Evolutionary conservation across 129 eudicot species (phyloP).

Genomic region (Logfia minima): DNA sequence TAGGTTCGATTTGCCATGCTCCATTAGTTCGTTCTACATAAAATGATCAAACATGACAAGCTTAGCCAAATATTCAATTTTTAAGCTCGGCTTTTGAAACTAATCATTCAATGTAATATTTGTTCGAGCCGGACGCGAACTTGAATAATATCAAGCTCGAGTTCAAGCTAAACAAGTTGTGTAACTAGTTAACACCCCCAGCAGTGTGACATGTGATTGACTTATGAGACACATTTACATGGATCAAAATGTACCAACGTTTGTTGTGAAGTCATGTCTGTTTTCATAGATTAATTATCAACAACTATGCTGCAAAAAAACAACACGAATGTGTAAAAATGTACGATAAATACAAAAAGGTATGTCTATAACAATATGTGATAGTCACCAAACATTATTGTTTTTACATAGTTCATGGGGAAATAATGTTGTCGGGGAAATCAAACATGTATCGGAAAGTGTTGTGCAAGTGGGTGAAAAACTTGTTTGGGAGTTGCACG

Average conservation of each 20-base stretch:
- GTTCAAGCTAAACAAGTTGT: background rate
- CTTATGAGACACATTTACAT: background rate
- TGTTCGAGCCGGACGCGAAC: background rate
- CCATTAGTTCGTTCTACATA: too few species aligned
- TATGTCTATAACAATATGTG: background rate
- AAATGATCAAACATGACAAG: too few species aligned
- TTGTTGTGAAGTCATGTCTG: background rate
- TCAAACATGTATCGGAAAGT: conserved; percentile 12
- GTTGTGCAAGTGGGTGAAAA: conserved; percentile 26
- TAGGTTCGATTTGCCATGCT: too few species aligned
- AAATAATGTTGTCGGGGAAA: conserved; percentile 23
- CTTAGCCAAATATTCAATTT: too few species aligned
- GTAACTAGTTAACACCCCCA: background rate
- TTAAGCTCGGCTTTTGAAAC: background rate
- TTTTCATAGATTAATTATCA: background rate
- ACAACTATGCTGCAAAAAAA: background rate
- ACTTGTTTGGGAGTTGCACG: conserved; percentile 30
- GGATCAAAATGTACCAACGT: background rate
- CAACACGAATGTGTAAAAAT: background rate
- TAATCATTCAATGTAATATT: background rate
- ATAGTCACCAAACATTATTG: conserved; percentile 2
- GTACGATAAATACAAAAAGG: background rate
- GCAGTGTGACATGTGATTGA: background rate
- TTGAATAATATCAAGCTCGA: background rate
- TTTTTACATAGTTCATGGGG: conserved; percentile 10